phyloP scores from a whole-genome alignment of 2,329 filamentous ascomycete genomes.

The Aureobasidium sp. region DNA sequence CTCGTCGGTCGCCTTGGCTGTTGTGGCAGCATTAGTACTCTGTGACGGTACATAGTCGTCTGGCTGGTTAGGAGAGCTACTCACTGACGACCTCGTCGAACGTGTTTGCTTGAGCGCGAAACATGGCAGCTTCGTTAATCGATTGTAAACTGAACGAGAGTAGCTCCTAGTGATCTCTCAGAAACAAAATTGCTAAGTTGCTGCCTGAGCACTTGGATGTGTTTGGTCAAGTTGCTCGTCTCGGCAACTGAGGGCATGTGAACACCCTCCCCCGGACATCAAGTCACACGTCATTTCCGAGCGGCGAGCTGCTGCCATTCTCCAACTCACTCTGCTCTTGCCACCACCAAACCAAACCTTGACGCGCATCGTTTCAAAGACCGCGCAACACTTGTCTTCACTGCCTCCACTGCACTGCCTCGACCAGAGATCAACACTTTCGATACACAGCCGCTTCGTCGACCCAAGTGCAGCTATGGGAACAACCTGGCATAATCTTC shows the following conservation, averaged over 20 bases:
- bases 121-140: constrained; percentile 27
- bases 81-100: constrained; percentile 63
- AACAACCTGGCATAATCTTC: not conserved
- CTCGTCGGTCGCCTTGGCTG: constrained; percentile 87
- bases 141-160: not conserved
- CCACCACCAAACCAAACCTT: not conserved
- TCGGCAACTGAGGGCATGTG: not conserved
- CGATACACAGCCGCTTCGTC: no score
- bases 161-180: not conserved
- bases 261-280: not conserved
- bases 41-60: not conserved
- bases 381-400: not conserved
- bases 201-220: constrained; percentile 3
- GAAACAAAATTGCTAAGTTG: not conserved
- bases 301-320: not conserved
- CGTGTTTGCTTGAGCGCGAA: constrained; percentile 40
- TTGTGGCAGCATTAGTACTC: not conserved
- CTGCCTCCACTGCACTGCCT: not conserved
- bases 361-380: not conserved
- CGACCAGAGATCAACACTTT: no score
- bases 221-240: not conserved
- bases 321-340: not conserved
- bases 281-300: not conserved
- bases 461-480: no score
- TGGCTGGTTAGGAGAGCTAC: constrained; percentile 21